Evolutionary conservation across 73 alveolate species (phyloP).

Genomic region (Paramecium pentaurelia): DNA sequence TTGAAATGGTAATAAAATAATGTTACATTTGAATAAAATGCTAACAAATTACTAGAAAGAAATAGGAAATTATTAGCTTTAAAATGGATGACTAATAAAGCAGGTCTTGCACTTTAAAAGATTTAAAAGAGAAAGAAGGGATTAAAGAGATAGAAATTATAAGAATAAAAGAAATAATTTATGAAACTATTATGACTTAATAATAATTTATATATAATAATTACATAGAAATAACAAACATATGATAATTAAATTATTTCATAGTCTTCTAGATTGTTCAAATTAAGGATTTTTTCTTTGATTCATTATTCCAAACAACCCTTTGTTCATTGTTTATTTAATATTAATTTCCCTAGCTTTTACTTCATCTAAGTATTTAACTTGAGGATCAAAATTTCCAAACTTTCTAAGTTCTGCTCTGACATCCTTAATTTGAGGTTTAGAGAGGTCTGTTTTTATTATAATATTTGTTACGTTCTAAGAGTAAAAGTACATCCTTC

Average conservation of each 20-base stretch:
- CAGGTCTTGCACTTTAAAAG: background rate
- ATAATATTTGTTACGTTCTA: constrained; percentile 55
- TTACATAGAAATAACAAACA: background rate
- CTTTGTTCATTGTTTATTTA: background rate
- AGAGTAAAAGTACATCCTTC: constrained; percentile 74
- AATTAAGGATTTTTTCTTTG: background rate
- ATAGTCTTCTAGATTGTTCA: background rate
- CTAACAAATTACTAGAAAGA: constrained; percentile 14
- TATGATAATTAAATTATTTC: background rate
- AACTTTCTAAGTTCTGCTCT: constrained; percentile 74
- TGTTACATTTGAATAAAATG: constrained; percentile 33
- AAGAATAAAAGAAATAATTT: background rate
- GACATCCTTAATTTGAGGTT: constrained; percentile 65
- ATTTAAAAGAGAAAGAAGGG: constrained; percentile 44
- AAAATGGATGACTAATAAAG: constrained; percentile 6
- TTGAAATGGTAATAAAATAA: background rate
- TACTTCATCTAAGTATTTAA: constrained; percentile 67
- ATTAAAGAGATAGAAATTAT: background rate
- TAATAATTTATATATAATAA: background rate
- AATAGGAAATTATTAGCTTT: constrained; percentile 7
- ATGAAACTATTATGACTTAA: background rate
- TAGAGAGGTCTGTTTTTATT: constrained; percentile 12
- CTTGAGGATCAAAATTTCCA: constrained; percentile 80
- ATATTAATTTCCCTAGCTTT: constrained; percentile 49
- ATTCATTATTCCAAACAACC: background rate